A percentile compares a stretch with the other conserved stretches of the same genome.
These are phyloP conservation scores for Kalmusia sp. DNA, from an alignment of 2,329 filamentous ascomycete genomes.

Conservation along the genomic window DNA sequence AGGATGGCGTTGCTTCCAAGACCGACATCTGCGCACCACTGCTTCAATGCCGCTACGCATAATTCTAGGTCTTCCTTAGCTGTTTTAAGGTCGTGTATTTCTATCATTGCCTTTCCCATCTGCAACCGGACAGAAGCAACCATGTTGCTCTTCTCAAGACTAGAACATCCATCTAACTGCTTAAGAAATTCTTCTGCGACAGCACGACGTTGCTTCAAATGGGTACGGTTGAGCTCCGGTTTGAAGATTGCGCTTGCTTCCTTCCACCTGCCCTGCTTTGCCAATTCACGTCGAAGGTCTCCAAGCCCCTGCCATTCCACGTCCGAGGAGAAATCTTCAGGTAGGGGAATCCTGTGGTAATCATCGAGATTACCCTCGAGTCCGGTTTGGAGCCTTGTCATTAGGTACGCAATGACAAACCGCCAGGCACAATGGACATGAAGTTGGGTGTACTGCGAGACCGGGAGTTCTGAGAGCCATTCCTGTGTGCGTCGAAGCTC, in stretches of 20 bases:
- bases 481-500: constrained; percentile 1
- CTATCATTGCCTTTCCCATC: background rate
- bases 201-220: background rate
- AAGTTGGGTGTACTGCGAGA: background rate
- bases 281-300: constrained; percentile 4
- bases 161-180: background rate
- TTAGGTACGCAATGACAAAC: background rate
- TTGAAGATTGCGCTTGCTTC: constrained; percentile 3
- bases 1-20: background rate
- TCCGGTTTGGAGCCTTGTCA: background rate
- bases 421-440: background rate
- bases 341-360: background rate
- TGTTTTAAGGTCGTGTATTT: background rate
- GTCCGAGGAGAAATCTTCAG: background rate
- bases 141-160: background rate
- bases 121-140: background rate
- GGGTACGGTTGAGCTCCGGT: constrained; percentile 2
- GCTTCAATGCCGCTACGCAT: background rate
- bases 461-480: background rate
- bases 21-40: constrained; percentile 1
- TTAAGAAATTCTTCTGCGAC: background rate
- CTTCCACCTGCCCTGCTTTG: background rate
- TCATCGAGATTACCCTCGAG: background rate
- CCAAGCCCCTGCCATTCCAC: background rate
- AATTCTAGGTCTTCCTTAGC: background rate